Evolutionary conservation across 2,329 filamentous ascomycete species (phyloP).

Genomic region (Aspergillus sp.): DNA sequence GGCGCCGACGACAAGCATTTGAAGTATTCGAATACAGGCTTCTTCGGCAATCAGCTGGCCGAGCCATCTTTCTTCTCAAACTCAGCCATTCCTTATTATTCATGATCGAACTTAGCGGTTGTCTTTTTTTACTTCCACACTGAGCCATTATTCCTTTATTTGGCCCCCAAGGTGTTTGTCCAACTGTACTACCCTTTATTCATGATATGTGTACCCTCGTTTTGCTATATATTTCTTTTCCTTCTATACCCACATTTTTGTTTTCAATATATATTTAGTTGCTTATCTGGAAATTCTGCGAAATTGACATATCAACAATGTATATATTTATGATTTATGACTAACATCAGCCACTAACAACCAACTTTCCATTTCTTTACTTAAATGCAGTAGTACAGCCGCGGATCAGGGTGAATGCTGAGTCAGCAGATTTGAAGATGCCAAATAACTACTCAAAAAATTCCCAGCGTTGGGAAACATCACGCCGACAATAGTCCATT

Average conservation of each 20-base stretch:
- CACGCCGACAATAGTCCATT: background rate
- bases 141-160: background rate
- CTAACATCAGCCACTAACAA: background rate
- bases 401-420: background rate
- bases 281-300: background rate
- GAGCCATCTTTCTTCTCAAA: slow-evolving; percentile 29
- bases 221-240: background rate
- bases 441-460: background rate
- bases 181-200: background rate
- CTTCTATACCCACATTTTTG: background rate
- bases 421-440: slow-evolving; percentile 3
- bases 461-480: background rate
- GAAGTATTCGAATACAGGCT: slow-evolving; percentile 22
- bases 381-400: background rate
- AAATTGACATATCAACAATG: background rate
- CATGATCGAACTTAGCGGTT: background rate
- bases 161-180: background rate
- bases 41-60: slow-evolving; percentile 22
- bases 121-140: background rate
- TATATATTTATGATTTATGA: slow-evolving; percentile 2
- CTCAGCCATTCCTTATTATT: slow-evolving; percentile 26
- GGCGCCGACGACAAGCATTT: slow-evolving; percentile 27
- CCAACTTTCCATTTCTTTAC: background rate
- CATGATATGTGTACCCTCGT: background rate
- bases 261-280: background rate